phyloP scores from a whole-genome alignment of 805 yeast genomes.

The Metschnikowia cerradonensis region DNA sequence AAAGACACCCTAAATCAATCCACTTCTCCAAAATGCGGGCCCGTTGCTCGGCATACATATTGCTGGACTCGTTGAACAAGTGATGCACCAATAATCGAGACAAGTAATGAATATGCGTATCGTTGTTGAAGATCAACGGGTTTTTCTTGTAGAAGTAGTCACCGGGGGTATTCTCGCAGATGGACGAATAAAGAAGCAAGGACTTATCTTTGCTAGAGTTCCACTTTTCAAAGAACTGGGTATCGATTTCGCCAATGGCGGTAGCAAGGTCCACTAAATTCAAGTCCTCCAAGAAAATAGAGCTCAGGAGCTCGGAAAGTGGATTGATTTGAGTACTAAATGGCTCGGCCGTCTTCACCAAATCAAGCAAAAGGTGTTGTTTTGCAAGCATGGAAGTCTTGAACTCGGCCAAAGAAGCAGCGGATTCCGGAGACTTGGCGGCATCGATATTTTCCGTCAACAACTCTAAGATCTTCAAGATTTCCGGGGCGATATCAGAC shows the following conservation, averaged over 20 bases:
- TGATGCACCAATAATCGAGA: slow-evolving; percentile 70
- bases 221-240: slow-evolving; percentile 66
- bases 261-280: slow-evolving; percentile 54
- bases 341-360: slow-evolving; percentile 13
- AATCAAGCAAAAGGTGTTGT: slow-evolving; percentile 39
- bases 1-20: slow-evolving; percentile 76
- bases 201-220: slow-evolving; percentile 77
- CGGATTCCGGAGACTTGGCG: neutral
- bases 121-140: slow-evolving; percentile 73
- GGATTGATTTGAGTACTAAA: slow-evolving; percentile 15
- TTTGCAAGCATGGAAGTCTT: slow-evolving; percentile 49
- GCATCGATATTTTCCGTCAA: slow-evolving; percentile 18
- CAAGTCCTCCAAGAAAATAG: slow-evolving; percentile 49
- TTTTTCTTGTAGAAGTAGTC: slow-evolving; percentile 48
- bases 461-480: slow-evolving; percentile 52
- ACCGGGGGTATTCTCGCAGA: slow-evolving; percentile 18
- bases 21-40: slow-evolving; percentile 72
- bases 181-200: slow-evolving; percentile 54
- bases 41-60: slow-evolving; percentile 37
- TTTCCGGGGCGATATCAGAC: slow-evolving; percentile 52
- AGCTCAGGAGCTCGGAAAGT: slow-evolving; percentile 31
- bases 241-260: slow-evolving; percentile 64
- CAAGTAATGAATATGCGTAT: slow-evolving; percentile 67
- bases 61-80: slow-evolving; percentile 50
- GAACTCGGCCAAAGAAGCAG: slow-evolving; percentile 43